Base-by-base conservation (phyloP, 2,329 filamentous ascomycete genomes). In the Bimuria novae-zelandiae region DNA sequence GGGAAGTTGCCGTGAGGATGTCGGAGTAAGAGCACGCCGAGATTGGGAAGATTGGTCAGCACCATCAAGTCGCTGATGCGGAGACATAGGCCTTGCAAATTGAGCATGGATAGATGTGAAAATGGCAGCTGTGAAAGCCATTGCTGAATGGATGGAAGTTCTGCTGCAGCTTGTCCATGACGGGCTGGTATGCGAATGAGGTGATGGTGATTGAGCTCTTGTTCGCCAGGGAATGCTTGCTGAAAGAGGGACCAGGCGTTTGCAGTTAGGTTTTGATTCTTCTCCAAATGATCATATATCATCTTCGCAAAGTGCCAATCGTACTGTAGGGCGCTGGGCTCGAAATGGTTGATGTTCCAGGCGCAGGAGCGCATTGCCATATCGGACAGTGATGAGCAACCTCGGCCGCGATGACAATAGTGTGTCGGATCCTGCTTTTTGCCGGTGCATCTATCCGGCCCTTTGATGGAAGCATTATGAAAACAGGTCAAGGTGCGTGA, bases 321-420 rank as follows among this genome's bases (percentile, higher is more conserved):
- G 51, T 53, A 62, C 46, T 58, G 52, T 14, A 67, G 35, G 19
- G 56, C 51, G 14, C 55, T 58, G 3, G 59, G 51, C 21, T 49
- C 39, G 47, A 67, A 59, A 1, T 49, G 19, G 14, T 64, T 52
- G 7, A 57, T 40, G 32, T 65, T 55, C 55, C 53, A 65, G 7
- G 55, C 35, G 19, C 62, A 66, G 14, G 46, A 49, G 22, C 63
- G 62, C 27, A 65, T 35, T 8, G 56, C 58, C 52, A 59, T 64
- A 7, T 55, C 51, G 29, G 59, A 50, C 4, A 68, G 49, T 5
- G 54, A 60, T 21, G 59, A 51, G n/a, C 54, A 54, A 12, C 61
- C 54, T 17, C 22, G 51, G 7, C 51, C 56, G n/a, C 12, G 45
- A 19, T 58, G 51, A 10, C 40, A 53, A 22, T 60, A 54, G 14